Conservation (phyloP, 176 grass and related monocot species). For the Oryza glaberrima region DNA sequence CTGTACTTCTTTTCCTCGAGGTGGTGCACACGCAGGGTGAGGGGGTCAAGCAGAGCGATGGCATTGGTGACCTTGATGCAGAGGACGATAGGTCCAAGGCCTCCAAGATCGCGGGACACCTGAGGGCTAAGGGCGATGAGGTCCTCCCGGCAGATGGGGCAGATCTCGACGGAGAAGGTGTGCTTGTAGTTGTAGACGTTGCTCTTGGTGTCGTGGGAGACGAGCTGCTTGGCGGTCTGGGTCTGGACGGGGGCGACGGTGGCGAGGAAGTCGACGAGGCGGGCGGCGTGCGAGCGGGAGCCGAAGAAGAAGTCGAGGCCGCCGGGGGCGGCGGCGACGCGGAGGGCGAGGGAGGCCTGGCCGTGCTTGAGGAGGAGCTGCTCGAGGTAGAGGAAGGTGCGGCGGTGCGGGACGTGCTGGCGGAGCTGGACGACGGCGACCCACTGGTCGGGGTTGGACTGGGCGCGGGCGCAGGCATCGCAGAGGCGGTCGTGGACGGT, state of each 20-base stretch:
- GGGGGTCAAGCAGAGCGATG: slow-evolving; percentile 73
- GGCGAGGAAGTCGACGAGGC: slow-evolving; percentile 81
- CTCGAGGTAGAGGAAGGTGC: slow-evolving; percentile 91
- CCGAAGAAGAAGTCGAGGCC: slow-evolving; percentile 90
- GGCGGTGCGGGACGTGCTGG: slow-evolving; percentile 79
- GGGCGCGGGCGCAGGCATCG: slow-evolving; percentile 57
- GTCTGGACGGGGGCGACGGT: slow-evolving; percentile 69
- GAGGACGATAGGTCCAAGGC: slow-evolving; percentile 81
- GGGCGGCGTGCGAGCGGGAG: slow-evolving; percentile 63
- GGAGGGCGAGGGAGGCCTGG: slow-evolving; percentile 60
- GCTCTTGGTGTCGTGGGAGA: slow-evolving; percentile 84
- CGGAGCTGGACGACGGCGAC: slow-evolving; percentile 73
- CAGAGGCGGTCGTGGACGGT: slow-evolving; percentile 85
- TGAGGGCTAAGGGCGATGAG: slow-evolving; percentile 76
- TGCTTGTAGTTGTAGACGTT: slow-evolving; percentile 85
- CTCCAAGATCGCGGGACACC: slow-evolving; percentile 66
- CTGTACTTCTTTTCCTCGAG: slow-evolving; percentile 81
- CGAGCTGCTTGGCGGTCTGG: slow-evolving; percentile 80
- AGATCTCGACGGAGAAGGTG: slow-evolving; percentile 91
- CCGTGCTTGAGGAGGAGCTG: slow-evolving; percentile 88
- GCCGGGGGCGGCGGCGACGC: slow-evolving; percentile 53
- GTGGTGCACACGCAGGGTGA: slow-evolving; percentile 72
- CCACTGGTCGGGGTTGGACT: slow-evolving; percentile 89
- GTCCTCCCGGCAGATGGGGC: slow-evolving; percentile 93
- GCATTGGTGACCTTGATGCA: slow-evolving; percentile 79